These are phyloP conservation scores for Sporisorium graminicola DNA, from an alignment of 1,284 basidiomycete genomes.

Conservation along the genomic window DNA sequence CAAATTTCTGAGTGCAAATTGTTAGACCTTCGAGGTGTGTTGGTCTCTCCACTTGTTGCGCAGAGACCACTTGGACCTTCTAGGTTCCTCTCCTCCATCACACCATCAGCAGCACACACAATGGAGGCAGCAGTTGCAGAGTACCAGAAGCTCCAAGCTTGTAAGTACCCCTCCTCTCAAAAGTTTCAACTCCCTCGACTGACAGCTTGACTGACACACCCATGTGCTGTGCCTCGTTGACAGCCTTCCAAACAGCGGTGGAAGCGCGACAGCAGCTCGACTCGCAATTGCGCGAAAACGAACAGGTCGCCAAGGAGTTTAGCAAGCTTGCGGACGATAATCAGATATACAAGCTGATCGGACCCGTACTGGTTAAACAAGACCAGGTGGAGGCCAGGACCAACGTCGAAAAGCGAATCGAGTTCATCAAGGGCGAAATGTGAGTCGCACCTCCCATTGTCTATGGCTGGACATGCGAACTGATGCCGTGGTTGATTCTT, in stretches of 20 bases:
- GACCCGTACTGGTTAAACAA: conserved; percentile 90
- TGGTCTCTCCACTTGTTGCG: conserved; percentile 6
- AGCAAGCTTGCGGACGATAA: conserved; percentile 80
- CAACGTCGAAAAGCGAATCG: conserved; percentile 90
- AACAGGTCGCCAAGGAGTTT: conserved; percentile 94
- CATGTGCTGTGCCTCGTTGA: too few relatives aligned
- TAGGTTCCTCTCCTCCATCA: conserved; percentile 3
- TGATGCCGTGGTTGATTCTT: not conserved
- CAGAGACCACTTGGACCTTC: conserved; percentile 4
- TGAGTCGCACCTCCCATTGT: conserved; percentile 72
- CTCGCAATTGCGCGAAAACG: conserved; percentile 89
- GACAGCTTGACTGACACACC: not conserved
- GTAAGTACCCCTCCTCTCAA: conserved; percentile 11
- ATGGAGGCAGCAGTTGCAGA: conserved; percentile 51
- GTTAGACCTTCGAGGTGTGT: conserved; percentile 15
- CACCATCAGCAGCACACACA: conserved; percentile 2
- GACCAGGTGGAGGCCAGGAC: conserved; percentile 87
- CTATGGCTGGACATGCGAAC: not conserved
- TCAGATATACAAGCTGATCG: conserved; percentile 90
- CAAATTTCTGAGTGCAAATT: not conserved
- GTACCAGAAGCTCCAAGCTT: conserved; percentile 54
- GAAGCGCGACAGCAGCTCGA: conserved; percentile 63
- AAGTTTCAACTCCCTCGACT: not conserved
- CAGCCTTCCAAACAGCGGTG: conserved; percentile 57
- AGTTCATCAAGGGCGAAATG: conserved; percentile 92